phyloP scores from a whole-genome alignment of 805 yeast species.

The Yarrowia keelungensis region DNA sequence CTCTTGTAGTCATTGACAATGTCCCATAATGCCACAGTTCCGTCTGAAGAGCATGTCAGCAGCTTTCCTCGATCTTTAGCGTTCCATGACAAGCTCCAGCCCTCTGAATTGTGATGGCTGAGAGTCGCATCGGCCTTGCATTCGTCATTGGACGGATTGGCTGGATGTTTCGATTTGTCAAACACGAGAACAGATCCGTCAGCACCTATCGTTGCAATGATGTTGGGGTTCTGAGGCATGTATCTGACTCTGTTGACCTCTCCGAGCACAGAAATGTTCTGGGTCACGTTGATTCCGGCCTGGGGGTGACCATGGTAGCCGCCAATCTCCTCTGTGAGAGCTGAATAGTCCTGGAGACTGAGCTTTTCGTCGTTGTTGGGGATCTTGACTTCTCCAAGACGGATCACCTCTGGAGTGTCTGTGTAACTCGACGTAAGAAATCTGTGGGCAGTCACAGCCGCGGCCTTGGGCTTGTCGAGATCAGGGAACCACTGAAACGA shows the following conservation, averaged over 20 bases:
- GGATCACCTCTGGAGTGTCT: conserved; percentile 26
- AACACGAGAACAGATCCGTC: conserved; percentile 70
- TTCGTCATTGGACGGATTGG: conserved; percentile 50
- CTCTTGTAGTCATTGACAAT: conserved; percentile 53
- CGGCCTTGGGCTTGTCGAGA: conserved; percentile 50
- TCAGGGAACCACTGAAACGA: conserved; percentile 67
- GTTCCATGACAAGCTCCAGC: conserved; percentile 79
- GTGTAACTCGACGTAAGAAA: conserved; percentile 14
- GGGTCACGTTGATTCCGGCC: conserved; percentile 55
- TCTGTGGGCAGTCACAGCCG: conserved; percentile 16
- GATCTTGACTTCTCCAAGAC: conserved; percentile 26
- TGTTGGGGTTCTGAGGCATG: conserved; percentile 87
- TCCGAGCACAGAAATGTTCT: conserved; percentile 69
- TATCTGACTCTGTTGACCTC: conserved; percentile 75
- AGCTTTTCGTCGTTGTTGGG: conserved; percentile 19
- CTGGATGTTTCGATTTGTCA: conserved; percentile 84
- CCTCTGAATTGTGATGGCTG: conserved; percentile 55
- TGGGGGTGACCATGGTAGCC: conserved; percentile 30
- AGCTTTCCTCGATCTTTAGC: conserved; percentile 63
- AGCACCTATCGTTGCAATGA: conserved; percentile 74
- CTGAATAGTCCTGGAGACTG: conserved; percentile 33
- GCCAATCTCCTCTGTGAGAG: conserved; percentile 24
- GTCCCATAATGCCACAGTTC: conserved; percentile 72
- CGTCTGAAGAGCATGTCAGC: conserved; percentile 66
- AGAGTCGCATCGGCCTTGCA: conserved; percentile 62